phyloP scores from a whole-genome alignment of 176 grass and related monocot species.

The bread wheat (Triticum aestivum) region DNA sequence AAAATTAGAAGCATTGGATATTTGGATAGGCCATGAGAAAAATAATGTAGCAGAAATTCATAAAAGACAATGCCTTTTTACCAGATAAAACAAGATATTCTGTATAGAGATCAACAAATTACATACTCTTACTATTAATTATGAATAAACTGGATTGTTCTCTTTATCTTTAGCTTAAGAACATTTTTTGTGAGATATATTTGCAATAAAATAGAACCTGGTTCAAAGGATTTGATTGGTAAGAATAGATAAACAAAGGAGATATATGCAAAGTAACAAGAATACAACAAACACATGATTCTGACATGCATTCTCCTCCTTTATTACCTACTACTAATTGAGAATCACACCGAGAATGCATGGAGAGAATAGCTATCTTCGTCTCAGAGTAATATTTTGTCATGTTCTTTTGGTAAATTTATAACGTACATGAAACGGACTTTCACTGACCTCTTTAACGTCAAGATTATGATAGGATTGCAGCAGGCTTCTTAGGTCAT shows the following conservation, averaged over 20 bases:
- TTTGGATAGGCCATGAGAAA: slow-evolving; percentile 1
- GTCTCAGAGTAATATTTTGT: neutral
- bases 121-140: neutral
- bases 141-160: slow-evolving; percentile 4
- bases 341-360: slow-evolving; percentile 4
- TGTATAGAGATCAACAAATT: slow-evolving; percentile 21
- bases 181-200: slow-evolving; percentile 17
- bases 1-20: slow-evolving; percentile 7
- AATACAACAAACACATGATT: neutral
- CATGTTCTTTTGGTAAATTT: slow-evolving; percentile 18
- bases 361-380: slow-evolving; percentile 17
- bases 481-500: slow-evolving; percentile 67
- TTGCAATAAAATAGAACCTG: slow-evolving; percentile 25
- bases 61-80: slow-evolving; percentile 29
- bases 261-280: neutral
- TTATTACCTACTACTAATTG: slow-evolving; percentile 22
- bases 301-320: slow-evolving; percentile 15
- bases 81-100: slow-evolving; percentile 11
- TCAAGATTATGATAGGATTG: slow-evolving; percentile 51
- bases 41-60: slow-evolving; percentile 8
- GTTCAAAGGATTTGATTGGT: neutral
- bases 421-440: slow-evolving; percentile 9
- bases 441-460: slow-evolving; percentile 64
- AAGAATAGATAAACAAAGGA: neutral
- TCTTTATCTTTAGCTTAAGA: slow-evolving; percentile 29